These are phyloP conservation scores for Candida sakaeoensis DNA, from an alignment of 805 yeast species.

Conservation along the genomic window DNA sequence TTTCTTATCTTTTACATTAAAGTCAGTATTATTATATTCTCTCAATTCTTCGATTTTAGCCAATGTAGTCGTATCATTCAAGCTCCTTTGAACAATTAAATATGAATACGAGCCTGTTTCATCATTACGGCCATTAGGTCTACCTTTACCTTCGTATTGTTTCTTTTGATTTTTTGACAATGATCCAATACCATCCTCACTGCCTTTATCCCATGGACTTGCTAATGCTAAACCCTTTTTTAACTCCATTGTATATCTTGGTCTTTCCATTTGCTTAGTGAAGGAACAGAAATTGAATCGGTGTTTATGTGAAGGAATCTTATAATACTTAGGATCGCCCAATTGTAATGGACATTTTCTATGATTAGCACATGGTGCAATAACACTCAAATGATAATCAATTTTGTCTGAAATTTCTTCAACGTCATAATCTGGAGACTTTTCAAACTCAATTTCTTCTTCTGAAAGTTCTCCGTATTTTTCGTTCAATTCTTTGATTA, in stretches of 20 bases:
- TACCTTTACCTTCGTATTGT: conserved; percentile 66
- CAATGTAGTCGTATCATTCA: conserved; percentile 39
- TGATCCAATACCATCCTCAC: conserved; percentile 53
- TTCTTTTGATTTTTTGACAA: conserved; percentile 23
- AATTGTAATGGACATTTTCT: conserved; percentile 81
- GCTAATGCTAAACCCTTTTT: conserved; percentile 78
- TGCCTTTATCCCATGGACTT: conserved; percentile 60
- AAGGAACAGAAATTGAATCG: conserved; percentile 73
- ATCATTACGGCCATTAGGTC: conserved; percentile 65
- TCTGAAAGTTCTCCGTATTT: conserved; percentile 41
- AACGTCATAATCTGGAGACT: conserved; percentile 29
- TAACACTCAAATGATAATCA: conserved; percentile 55
- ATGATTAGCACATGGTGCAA: conserved; percentile 93
- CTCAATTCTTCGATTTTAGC: conserved; percentile 37
- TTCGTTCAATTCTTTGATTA: conserved; percentile 30
- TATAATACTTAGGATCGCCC: conserved; percentile 65
- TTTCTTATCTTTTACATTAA: conserved; percentile 16
- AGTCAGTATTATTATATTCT: conserved; percentile 18
- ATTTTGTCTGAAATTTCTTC: conserved; percentile 18
- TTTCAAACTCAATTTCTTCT: conserved; percentile 46
- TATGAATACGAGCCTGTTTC: conserved; percentile 76
- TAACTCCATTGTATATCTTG: conserved; percentile 74
- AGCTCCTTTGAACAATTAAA: conserved; percentile 62
- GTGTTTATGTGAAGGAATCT: conserved; percentile 51
- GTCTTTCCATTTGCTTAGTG: conserved; percentile 68